Percentiles rank a stretch among this genome's conserved stretches.
phyloP scores from a whole-genome alignment of 2,329 filamentous ascomycete genomes.

The Plectosphaerella plurivora region DNA sequence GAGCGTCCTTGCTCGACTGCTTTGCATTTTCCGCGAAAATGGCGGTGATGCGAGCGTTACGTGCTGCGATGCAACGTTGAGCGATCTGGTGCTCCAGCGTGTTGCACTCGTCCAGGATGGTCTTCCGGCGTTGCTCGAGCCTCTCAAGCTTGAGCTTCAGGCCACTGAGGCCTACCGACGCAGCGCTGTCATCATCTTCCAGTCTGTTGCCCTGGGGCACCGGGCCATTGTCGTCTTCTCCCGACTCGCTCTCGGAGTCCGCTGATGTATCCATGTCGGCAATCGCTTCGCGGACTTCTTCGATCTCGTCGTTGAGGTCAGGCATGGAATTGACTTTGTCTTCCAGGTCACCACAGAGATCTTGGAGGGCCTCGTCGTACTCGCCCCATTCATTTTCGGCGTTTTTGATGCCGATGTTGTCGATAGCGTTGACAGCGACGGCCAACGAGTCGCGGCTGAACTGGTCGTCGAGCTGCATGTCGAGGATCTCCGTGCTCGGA shows the following conservation, averaged over 20 bases:
- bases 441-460: constrained; percentile 6
- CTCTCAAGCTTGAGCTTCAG: not conserved
- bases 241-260: too few species aligned
- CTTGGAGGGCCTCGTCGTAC: not conserved
- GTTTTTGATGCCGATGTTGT: constrained; percentile 7
- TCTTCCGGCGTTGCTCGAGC: not conserved
- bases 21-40: not conserved
- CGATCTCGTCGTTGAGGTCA: not conserved
- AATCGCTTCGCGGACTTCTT: not conserved
- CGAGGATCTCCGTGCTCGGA: constrained; percentile 4
- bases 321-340: not conserved
- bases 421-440: constrained; percentile 10
- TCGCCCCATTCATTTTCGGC: constrained; percentile 3
- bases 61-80: constrained; percentile 7
- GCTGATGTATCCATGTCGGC: too few species aligned
- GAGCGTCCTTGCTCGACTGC: not conserved
- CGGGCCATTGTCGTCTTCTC: too few species aligned
- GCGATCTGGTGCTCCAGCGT: not conserved
- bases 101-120: not conserved
- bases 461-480: constrained; percentile 10
- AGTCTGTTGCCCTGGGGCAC: too few species aligned
- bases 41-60: constrained; percentile 3
- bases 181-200: too few species aligned
- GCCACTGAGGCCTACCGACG: not conserved
- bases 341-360: not conserved